These are phyloP conservation scores for Aspergillus fijiensis DNA, from an alignment of 2,329 filamentous ascomycete genomes.

Conservation along the genomic window DNA sequence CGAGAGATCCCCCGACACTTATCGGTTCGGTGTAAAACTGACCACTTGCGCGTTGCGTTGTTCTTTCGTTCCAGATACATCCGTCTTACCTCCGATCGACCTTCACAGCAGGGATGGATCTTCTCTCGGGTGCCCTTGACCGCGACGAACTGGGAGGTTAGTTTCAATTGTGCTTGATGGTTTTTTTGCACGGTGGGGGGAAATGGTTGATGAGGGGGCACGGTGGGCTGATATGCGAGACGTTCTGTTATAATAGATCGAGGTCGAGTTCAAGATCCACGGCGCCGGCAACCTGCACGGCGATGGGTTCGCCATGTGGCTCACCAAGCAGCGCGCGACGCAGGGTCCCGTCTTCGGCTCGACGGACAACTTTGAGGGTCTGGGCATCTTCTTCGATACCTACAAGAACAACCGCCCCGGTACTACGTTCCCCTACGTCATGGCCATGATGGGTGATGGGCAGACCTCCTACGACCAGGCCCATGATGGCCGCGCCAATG, in stretches of 20 bases:
- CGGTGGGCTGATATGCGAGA: not conserved
- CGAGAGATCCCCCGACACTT: constrained; percentile 5
- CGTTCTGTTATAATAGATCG: constrained; percentile 56
- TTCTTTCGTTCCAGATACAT: constrained; percentile 66
- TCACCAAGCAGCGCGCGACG: constrained; percentile 86
- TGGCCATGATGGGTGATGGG: constrained; percentile 97
- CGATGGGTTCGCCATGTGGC: constrained; percentile 96
- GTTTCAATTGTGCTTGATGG: constrained; percentile 11
- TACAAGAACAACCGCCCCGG: constrained; percentile 99
- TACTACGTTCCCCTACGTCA: constrained; percentile 93
- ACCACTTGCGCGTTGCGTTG: not conserved
- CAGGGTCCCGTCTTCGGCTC: constrained; percentile 84
- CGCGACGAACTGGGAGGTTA: constrained; percentile 92
- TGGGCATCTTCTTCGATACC: constrained; percentile 95
- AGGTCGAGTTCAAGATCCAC: constrained; percentile 91
- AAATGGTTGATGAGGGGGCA: not conserved
- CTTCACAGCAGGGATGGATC: constrained; percentile 88
- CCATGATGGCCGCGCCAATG: constrained; percentile 89
- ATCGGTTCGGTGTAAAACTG: not conserved
- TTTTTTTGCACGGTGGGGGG: no score
- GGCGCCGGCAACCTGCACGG: constrained; percentile 88
- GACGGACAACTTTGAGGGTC: constrained; percentile 83
- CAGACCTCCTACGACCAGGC: constrained; percentile 86
- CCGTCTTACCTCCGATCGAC: constrained; percentile 84
- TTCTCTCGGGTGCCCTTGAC: constrained; percentile 93